Evolutionary conservation across 2,329 filamentous ascomycete genomes (phyloP).

Genomic region (Beauveria bassiana): DNA sequence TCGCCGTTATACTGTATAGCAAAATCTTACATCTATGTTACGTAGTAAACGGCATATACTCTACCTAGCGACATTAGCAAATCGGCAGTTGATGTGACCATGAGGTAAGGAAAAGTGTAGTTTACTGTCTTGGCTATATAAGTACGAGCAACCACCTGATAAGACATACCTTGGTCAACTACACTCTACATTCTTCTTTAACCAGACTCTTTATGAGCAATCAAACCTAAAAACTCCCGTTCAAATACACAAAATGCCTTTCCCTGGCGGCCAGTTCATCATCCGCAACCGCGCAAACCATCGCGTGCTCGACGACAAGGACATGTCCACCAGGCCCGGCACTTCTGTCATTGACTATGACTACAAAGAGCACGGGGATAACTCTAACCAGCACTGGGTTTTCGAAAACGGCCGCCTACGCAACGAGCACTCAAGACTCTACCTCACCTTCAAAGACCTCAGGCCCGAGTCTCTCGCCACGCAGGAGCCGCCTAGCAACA

Average conservation of each 20-base stretch:
- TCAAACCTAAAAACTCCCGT: no score
- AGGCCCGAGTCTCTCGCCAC: not conserved
- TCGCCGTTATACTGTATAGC: no score
- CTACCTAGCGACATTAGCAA: no score
- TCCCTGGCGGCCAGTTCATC: not conserved
- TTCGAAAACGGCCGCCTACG: not conserved
- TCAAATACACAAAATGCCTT: not conserved
- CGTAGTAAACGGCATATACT: no score
- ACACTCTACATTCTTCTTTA: not conserved
- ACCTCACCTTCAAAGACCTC: not conserved
- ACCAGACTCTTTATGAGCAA: no score
- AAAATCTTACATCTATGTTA: no score
- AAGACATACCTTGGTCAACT: not conserved
- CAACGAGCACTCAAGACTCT: not conserved
- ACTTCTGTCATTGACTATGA: not conserved
- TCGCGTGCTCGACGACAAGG: not conserved
- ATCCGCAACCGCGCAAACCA: not conserved
- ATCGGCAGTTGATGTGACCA: no score
- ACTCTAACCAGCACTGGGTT: not conserved
- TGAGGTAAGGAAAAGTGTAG: not conserved
- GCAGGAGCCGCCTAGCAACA: not conserved
- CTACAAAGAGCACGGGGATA: not conserved
- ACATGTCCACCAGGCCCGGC: not conserved
- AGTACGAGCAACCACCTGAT: not conserved
- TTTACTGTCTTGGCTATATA: not conserved